Base-by-base conservation (phyloP, 1,139 yeast species). In the Taphrina communis region DNA sequence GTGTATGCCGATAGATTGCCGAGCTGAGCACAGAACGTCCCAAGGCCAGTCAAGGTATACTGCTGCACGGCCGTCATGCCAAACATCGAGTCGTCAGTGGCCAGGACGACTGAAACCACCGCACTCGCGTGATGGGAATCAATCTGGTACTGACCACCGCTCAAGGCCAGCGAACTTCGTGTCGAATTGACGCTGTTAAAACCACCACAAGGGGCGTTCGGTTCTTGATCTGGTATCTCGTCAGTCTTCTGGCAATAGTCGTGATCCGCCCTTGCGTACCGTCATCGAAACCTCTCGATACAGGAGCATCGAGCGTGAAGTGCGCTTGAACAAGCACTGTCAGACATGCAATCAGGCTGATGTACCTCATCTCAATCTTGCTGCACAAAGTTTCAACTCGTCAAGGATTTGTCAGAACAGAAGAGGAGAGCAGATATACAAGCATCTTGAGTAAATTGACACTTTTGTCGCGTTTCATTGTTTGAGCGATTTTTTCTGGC, bases 21-120 rank as follows among this genome's bases (percentile, higher is more conserved):
- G 25, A 63, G 17, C 14, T 19, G 46, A 25, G 61, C 67, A 39
- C 67, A 63, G 55, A 63, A 9, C 6, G 67, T 63, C 8, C 67
- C 67, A 5, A 63, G 50, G 0, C 67, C 67, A 17, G 67, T 63
- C 67, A 55, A 17, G n/a, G 67, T 63, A 39, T 63, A 63, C 41
- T 46, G 52, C 52, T 46, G 52, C 14, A 63, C 25, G 14, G 66
- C 59, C 8, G 25, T n/a, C 19, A 19, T 21, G 8, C 38, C 38
- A 25, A 63, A 63, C 21, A 52, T 55, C 41, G 39, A 35, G 8
- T 41, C 61, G 12, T 55, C 67, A 11, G 25, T 36, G 1, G 67
- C 39, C 17, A 55, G 38, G 44, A 44, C 61, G 42, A 63, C 36
- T 17, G 59, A 46, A 6, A 63, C 67, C 14, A 35, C 19, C 31